These are phyloP conservation scores for Dispira parvispora DNA, from an alignment of 192 early-diverging fungal genomes.

Conservation along the genomic window DNA sequence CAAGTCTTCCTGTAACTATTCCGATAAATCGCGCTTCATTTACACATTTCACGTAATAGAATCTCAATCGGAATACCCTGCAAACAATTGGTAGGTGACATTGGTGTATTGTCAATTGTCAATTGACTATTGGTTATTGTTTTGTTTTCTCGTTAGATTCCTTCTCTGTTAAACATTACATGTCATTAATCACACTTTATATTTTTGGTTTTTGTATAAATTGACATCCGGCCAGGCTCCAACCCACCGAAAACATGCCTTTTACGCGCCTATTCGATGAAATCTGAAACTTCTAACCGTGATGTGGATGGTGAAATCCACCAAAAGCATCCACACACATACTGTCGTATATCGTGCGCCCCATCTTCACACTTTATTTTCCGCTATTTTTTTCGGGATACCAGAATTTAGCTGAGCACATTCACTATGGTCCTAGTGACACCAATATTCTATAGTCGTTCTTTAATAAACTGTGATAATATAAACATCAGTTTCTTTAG, in stretches of 20 bases:
- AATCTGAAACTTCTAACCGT: no score
- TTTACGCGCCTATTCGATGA: background rate
- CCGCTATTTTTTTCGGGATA: no score
- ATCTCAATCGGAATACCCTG: conserved; percentile 45
- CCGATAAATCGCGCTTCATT: conserved; percentile 63
- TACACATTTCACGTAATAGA: conserved; percentile 95
- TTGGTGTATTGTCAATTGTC: background rate
- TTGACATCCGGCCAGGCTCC: background rate
- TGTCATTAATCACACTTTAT: background rate
- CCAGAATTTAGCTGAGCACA: no score
- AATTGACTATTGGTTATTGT: no score
- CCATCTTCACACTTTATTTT: no score
- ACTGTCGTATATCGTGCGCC: no score
- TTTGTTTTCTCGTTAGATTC: background rate
- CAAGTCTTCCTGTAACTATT: conserved; percentile 63
- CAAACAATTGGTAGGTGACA: conserved; percentile 58
- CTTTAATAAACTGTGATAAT: no score
- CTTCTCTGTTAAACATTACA: background rate
- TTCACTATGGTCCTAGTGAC: no score
- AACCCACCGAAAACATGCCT: background rate
- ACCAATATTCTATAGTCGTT: no score
- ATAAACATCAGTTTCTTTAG: no score
- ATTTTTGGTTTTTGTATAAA: background rate
- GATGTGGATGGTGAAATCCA: no score
- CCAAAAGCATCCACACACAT: no score